A percentile compares a stretch with the other conserved stretches of the same genome.
phyloP scores from a whole-genome alignment of 2,329 filamentous ascomycete genomes.

The Beauveria pseudobassiana region DNA sequence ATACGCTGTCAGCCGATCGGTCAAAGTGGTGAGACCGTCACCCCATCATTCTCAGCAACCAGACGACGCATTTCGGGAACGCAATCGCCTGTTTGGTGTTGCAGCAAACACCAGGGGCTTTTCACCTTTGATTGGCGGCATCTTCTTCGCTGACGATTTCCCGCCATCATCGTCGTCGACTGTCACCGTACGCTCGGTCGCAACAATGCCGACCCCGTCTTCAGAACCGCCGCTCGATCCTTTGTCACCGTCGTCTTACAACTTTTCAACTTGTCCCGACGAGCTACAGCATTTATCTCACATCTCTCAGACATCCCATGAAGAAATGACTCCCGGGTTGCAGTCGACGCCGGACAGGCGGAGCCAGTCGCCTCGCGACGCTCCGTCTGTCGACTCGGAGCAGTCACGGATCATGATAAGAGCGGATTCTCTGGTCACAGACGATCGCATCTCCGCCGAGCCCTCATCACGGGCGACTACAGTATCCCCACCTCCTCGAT shows the following conservation, averaged over 20 bases:
- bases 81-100: background rate
- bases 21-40: slow-evolving; percentile 7
- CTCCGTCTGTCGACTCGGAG: slow-evolving; percentile 4
- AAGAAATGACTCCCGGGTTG: slow-evolving; percentile 15
- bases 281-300: slow-evolving; percentile 26
- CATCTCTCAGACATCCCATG: slow-evolving; percentile 19
- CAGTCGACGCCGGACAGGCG: slow-evolving; percentile 10
- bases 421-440: slow-evolving; percentile 20
- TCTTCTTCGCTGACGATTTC: background rate
- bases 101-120: background rate
- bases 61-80: background rate
- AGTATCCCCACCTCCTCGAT: slow-evolving; percentile 35
- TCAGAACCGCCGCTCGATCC: slow-evolving; percentile 32
- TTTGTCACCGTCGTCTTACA: slow-evolving; percentile 28
- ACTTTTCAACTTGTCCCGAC: slow-evolving; percentile 38
- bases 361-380: slow-evolving; percentile 1
- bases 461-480: slow-evolving; percentile 33
- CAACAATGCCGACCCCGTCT: slow-evolving; percentile 39
- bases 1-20: background rate
- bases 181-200: slow-evolving; percentile 7
- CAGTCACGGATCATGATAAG: slow-evolving; percentile 15
- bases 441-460: slow-evolving; percentile 20
- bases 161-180: slow-evolving; percentile 15
- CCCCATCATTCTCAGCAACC: background rate
- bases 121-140: background rate